These are phyloP conservation scores for Eimeria maxima DNA, from an alignment of 169 alveolate species.

Conservation along the genomic window DNA sequence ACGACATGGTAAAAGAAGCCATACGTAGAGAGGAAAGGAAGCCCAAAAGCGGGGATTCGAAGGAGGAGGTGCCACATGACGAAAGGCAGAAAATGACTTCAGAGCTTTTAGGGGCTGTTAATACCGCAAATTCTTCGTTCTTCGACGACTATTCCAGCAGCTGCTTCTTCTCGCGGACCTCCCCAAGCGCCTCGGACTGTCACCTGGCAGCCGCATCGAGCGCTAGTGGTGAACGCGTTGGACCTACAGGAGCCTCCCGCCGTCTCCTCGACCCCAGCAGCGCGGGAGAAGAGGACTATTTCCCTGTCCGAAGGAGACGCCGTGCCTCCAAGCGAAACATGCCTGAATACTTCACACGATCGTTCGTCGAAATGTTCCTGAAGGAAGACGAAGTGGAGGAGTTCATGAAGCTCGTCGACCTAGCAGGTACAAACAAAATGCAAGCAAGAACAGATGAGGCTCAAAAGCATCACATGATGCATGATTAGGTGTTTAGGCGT, in stretches of 20 bases:
- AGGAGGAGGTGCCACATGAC: not conserved
- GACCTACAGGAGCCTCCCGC: not conserved
- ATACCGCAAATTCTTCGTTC: slow-evolving; percentile 3
- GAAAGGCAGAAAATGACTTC: not conserved
- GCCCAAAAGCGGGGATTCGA: not conserved
- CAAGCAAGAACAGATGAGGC: not conserved
- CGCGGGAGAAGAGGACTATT: slow-evolving; percentile 10
- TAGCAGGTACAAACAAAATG: slow-evolving; percentile 63
- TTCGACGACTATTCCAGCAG: slow-evolving; percentile 5
- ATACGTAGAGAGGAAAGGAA: not conserved
- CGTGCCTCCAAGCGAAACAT: not conserved
- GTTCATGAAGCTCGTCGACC: slow-evolving; percentile 80
- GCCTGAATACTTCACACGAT: slow-evolving; percentile 48
- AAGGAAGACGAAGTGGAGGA: slow-evolving; percentile 78
- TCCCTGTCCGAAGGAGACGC: not conserved
- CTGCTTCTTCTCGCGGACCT: slow-evolving; percentile 11
- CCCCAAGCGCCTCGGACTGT: slow-evolving; percentile 42
- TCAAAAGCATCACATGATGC: not conserved
- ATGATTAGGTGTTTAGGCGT: not conserved
- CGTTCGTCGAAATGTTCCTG: slow-evolving; percentile 68
- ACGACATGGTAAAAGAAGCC: not conserved
- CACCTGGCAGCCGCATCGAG: not conserved
- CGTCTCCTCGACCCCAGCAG: slow-evolving; percentile 49
- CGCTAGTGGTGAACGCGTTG: not conserved
- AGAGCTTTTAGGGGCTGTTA: slow-evolving; percentile 2